These are phyloP conservation scores for Asterochloris erici DNA, from an alignment of 139 green algal genomes.

Conservation along the genomic window DNA sequence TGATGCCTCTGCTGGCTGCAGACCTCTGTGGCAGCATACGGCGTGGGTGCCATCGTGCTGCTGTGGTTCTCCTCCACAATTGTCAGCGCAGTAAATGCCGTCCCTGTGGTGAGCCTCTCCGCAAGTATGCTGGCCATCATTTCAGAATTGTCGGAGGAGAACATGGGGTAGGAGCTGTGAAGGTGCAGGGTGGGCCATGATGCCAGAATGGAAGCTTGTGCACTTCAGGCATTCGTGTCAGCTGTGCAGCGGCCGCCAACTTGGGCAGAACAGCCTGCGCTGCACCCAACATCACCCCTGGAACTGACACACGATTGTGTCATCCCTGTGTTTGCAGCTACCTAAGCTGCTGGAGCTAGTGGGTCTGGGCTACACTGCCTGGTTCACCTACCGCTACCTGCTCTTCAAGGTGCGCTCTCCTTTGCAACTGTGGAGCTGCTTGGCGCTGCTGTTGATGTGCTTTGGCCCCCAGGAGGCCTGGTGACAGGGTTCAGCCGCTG, in stretches of 20 bases:
- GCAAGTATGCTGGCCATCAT: not conserved
- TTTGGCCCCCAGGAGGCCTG: not conserved
- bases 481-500: not conserved
- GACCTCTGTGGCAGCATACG: slow-evolving; percentile 81
- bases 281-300: not conserved
- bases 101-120: slow-evolving; percentile 80
- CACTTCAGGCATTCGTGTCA: no score
- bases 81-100: slow-evolving; percentile 84
- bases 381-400: slow-evolving; percentile 99
- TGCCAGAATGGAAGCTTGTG: no score
- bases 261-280: not conserved
- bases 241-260: not conserved
- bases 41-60: slow-evolving; percentile 70
- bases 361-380: slow-evolving; percentile 92
- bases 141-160: not conserved
- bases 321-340: slow-evolving; percentile 53
- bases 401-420: slow-evolving; percentile 86
- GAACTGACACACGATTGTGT: not conserved
- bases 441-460: not conserved
- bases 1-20: slow-evolving; percentile 70
- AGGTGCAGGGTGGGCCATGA: not conserved
- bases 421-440: no score
- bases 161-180: not conserved
- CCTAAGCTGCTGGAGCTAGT: slow-evolving; percentile 99
- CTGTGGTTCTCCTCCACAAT: slow-evolving; percentile 90